phyloP scores from a whole-genome alignment of 495 filamentous ascomycete species.

The Aspergillus avenaceus region DNA sequence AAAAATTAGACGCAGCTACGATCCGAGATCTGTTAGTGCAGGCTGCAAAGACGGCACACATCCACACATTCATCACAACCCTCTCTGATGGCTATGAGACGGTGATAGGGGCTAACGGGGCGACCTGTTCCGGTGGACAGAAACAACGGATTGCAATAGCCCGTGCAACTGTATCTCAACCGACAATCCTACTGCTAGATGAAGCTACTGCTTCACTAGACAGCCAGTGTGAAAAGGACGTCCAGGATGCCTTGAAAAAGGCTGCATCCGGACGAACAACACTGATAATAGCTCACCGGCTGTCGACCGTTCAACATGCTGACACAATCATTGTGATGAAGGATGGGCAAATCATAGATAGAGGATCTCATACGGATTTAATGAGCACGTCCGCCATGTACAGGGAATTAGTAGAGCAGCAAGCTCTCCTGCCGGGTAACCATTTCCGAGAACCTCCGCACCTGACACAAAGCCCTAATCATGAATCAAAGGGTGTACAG shows the following conservation, averaged over 20 bases:
- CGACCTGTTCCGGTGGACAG: conserved; percentile 60
- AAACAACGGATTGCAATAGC: conserved; percentile 64
- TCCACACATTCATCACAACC: conserved; percentile 51
- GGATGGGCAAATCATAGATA: conserved; percentile 31
- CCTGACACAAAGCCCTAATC: too few species aligned
- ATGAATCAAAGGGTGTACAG: background rate
- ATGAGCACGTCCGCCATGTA: conserved; percentile 15
- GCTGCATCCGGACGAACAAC: conserved; percentile 33
- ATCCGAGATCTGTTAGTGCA: background rate
- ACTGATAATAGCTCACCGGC: conserved; percentile 46
- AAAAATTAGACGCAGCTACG: background rate
- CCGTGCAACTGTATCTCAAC: conserved; percentile 55
- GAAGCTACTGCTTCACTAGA: conserved; percentile 56
- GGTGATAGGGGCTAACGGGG: conserved; percentile 53
- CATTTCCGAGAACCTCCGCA: too few species aligned
- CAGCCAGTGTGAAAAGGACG: conserved; percentile 60
- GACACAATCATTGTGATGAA: conserved; percentile 28
- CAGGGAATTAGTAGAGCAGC: conserved; percentile 13
- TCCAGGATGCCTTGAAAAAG: conserved; percentile 59
- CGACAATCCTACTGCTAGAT: conserved; percentile 47
- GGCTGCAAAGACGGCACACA: conserved; percentile 48
- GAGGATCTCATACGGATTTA: too few species aligned
- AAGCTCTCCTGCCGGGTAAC: conserved; percentile 14
- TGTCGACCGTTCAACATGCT: conserved; percentile 43
- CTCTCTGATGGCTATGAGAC: conserved; percentile 52